Conservation (phyloP, 352 stramenopile genomes). For the Globisporangium nodosum region DNA sequence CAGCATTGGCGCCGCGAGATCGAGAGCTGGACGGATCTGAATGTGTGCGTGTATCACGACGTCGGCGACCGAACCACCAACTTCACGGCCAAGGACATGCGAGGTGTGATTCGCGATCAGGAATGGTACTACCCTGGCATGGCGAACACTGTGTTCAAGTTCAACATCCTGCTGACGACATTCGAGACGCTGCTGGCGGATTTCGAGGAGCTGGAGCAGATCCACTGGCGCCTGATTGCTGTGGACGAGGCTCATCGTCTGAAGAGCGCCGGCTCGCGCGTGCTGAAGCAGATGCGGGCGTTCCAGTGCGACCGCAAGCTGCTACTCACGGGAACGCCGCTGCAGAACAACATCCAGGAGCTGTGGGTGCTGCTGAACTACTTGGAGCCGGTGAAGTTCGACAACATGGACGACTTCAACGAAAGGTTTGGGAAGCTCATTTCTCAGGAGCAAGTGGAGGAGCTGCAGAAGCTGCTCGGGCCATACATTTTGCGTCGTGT, state of each 20-base stretch:
- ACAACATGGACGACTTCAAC: slow-evolving; percentile 86
- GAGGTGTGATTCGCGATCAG: slow-evolving; percentile 76
- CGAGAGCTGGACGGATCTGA: slow-evolving; percentile 95
- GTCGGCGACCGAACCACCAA: slow-evolving; percentile 74
- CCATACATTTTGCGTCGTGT: slow-evolving; percentile 96
- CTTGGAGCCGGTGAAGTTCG: slow-evolving; percentile 92
- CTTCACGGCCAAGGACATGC: slow-evolving; percentile 86
- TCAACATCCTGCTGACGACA: slow-evolving; percentile 80
- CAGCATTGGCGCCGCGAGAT: slow-evolving; percentile 87
- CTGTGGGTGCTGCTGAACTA: slow-evolving; percentile 98
- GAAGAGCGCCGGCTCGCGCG: slow-evolving; percentile 71
- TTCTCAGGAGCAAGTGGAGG: slow-evolving; percentile 92
- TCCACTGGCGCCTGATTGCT: slow-evolving; percentile 80
- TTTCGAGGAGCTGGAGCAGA: slow-evolving; percentile 83
- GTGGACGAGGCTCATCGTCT: slow-evolving; percentile 83
- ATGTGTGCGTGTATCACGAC: slow-evolving; percentile 98
- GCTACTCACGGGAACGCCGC: slow-evolving; percentile 95
- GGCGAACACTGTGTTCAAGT: slow-evolving; percentile 90
- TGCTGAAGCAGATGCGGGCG: slow-evolving; percentile 86
- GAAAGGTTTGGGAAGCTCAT: slow-evolving; percentile 91
- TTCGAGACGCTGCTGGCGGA: slow-evolving; percentile 81
- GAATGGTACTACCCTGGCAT: slow-evolving; percentile 88
- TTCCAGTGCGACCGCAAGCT: slow-evolving; percentile 88
- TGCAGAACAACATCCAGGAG: slow-evolving; percentile 97
- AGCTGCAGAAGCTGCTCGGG: slow-evolving; percentile 91